These are phyloP conservation scores for Xylaria nigripes DNA, from an alignment of 495 filamentous ascomycete species.

Conservation along the genomic window DNA sequence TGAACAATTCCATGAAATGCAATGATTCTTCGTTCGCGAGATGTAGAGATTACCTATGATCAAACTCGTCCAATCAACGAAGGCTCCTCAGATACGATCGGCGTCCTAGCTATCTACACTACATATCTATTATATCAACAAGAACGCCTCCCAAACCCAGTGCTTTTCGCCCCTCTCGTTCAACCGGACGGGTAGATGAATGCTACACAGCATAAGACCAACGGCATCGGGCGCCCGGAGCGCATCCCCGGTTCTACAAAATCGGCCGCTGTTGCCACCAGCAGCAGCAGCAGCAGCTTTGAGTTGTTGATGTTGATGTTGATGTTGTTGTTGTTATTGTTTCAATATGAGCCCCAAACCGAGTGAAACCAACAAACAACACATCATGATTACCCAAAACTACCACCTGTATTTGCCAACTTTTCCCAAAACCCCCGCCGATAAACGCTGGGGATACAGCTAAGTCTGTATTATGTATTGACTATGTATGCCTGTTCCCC, in stretches of 20 bases:
- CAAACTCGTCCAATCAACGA: background rate
- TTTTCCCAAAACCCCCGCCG: background rate
- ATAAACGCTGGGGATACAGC: background rate
- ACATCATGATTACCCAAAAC: background rate
- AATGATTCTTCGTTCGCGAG: background rate
- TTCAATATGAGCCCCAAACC: background rate
- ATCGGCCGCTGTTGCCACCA: background rate
- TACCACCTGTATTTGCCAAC: background rate
- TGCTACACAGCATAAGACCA: constrained; percentile 3
- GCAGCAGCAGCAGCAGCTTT: background rate
- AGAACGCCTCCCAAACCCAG: background rate
- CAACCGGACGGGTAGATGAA: background rate
- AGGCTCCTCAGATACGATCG: background rate
- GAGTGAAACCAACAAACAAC: background rate
- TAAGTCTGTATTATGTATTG: background rate
- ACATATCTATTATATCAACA: too few species aligned
- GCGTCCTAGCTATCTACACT: background rate
- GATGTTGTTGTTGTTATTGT: too few species aligned
- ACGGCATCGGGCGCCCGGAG: background rate
- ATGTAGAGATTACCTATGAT: background rate
- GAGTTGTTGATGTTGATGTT: too few species aligned
- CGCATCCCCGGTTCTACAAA: background rate
- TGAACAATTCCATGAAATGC: background rate
- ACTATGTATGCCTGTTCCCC: background rate
- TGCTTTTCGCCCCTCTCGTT: constrained; percentile 1